Base-by-base conservation (phyloP, 73 alveolate species). In the Paramecium octaurelia region DNA sequence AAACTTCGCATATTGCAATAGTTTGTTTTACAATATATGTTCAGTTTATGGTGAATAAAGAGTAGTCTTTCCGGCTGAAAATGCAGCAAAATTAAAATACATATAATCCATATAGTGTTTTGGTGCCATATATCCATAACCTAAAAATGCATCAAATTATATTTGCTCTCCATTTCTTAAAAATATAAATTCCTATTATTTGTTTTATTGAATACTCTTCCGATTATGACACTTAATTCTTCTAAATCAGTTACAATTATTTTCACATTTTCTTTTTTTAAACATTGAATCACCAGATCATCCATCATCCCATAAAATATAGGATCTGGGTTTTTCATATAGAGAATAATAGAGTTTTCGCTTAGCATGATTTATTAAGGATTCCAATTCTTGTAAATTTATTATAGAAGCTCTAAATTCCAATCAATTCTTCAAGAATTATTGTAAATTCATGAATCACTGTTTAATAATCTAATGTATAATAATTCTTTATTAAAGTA, bases 261-360 rank as follows among this genome's bases (percentile, higher is more conserved):
- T 34, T 14, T 21, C 11, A 27, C 88, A 75, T 40, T 44, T 4
- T 34, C 23, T 40, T 75, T 75, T 35, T 40, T 29, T 34, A 75
- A 75, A 14, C 21, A 1, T 16, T 16, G 23, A 36, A 40, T 40
- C 20, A 75, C 48, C n/a, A 21, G 42, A 29, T 34, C 57, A 40
- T 75, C 88, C 35, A 36, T 31, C 42, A 21, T 40, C 9, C 69
- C 88, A 75, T 75, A 75, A 36, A 75, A 75, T 36, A 75, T 75
- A 21, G 88, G 88, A 75, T 75, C 88, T 31, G 88, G 88, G 36
- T 75, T 75, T 21, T 31, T 75, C 48, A 75, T 21, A 40, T 35
- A 75, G 29, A 75, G 59, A 36, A 75, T 24, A 2, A 12, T 75
- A 44, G 36, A 20, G 23, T 24, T 40, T 10, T 75, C 60, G 40